A percentile compares a stretch with the other conserved stretches of the same genome.
These are phyloP conservation scores for Penicillium paxilli DNA, from an alignment of 495 filamentous ascomycete genomes.

Conservation along the genomic window DNA sequence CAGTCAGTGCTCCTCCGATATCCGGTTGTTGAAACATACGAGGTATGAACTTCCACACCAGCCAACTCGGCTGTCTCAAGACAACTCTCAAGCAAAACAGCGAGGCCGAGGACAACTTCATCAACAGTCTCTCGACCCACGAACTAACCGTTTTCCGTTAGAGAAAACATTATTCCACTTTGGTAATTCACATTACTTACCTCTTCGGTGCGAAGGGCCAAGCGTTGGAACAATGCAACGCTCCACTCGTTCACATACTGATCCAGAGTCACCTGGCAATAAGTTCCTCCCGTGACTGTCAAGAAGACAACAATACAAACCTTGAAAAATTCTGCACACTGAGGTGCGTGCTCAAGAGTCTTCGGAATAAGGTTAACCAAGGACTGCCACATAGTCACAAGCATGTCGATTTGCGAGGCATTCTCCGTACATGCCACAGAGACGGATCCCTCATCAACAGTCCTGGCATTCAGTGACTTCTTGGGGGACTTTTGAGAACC, in stretches of 20 bases:
- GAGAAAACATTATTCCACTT: background rate
- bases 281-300: conserved; percentile 51
- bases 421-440: conserved; percentile 16
- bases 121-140: conserved; percentile 53
- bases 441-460: background rate
- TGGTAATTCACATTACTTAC: conserved; percentile 19
- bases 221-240: conserved; percentile 44
- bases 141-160: conserved; percentile 31
- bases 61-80: conserved; percentile 47
- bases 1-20: background rate
- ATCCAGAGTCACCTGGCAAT: conserved; percentile 50
- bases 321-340: conserved; percentile 59
- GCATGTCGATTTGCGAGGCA: conserved; percentile 37
- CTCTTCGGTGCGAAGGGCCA: conserved; percentile 49
- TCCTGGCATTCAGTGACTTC: conserved; percentile 17
- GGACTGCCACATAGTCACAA: conserved; percentile 52
- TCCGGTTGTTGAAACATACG: conserved; percentile 20
- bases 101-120: conserved; percentile 47
- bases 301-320: conserved; percentile 53
- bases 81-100: conserved; percentile 47
- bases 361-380: conserved; percentile 51
- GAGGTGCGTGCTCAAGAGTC: conserved; percentile 37
- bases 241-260: conserved; percentile 55
- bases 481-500: conserved; percentile 28
- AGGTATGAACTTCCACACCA: conserved; percentile 45